Evolutionary conservation across 495 filamentous ascomycete species (phyloP).

Genomic region (Rhizodiscina lignyota): DNA sequence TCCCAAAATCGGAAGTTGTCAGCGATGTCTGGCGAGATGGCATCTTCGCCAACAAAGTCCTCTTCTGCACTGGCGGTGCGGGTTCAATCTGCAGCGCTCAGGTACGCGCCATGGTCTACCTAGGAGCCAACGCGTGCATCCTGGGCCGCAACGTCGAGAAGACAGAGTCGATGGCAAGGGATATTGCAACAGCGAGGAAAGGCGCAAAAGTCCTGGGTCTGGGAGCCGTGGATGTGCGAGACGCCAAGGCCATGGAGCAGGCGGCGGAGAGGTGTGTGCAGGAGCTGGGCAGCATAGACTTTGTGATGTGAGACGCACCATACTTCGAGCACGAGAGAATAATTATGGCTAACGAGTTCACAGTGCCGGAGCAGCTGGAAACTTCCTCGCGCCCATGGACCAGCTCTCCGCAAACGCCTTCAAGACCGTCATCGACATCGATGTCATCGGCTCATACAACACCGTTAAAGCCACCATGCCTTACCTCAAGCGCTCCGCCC

Average conservation of each 20-base stretch:
- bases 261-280: constrained; percentile 63
- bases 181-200: constrained; percentile 59
- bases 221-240: constrained; percentile 69
- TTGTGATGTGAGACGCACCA: constrained; percentile 53
- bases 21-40: constrained; percentile 72
- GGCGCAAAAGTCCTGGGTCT: constrained; percentile 77
- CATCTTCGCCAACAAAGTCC: constrained; percentile 77
- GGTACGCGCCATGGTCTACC: constrained; percentile 74
- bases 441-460: constrained; percentile 84
- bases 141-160: constrained; percentile 82
- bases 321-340: constrained; percentile 2
- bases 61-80: constrained; percentile 90
- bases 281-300: constrained; percentile 80
- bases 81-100: constrained; percentile 90
- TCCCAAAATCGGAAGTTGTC: constrained; percentile 56
- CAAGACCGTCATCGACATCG: constrained; percentile 92
- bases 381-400: constrained; percentile 81
- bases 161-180: constrained; percentile 60
- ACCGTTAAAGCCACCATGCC: constrained; percentile 83
- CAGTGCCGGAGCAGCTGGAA: constrained; percentile 87
- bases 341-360: constrained; percentile 4
- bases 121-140: constrained; percentile 88
- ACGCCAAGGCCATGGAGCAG: constrained; percentile 44
- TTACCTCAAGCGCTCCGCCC: constrained; percentile 56
- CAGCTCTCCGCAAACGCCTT: constrained; percentile 77